Evolutionary conservation across 345 rosid genomes (phyloP).

Genomic region (Murraya koenigii): DNA sequence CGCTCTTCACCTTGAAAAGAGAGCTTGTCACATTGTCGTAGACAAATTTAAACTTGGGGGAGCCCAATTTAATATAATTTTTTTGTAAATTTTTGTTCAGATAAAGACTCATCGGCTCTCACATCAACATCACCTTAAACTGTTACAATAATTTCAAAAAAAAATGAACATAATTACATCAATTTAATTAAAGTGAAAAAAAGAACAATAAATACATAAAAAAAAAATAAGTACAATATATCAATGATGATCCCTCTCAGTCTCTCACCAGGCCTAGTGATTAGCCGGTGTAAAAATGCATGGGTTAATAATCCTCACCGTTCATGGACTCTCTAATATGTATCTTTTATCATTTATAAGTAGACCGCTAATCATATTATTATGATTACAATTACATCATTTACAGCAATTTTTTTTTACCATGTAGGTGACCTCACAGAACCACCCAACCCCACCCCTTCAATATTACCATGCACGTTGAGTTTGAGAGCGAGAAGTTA

Average conservation of each 20-base stretch:
- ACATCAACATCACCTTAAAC: background rate
- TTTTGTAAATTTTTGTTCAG: background rate
- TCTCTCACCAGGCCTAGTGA: slow-evolving; percentile 15
- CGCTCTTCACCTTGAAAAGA: background rate
- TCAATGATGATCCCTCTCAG: too few relatives aligned
- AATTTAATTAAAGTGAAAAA: background rate
- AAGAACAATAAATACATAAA: background rate
- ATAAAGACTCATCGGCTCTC: background rate
- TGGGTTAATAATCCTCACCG: slow-evolving; percentile 13
- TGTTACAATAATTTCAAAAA: background rate
- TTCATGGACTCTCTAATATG: slow-evolving; percentile 3
- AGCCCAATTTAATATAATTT: background rate
- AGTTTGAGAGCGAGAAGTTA: slow-evolving; percentile 15
- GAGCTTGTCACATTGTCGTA: slow-evolving; percentile 1
- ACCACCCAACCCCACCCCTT: background rate
- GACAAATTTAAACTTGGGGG: slow-evolving; percentile 11
- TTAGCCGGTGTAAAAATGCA: slow-evolving; percentile 23
- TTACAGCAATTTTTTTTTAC: slow-evolving; percentile 21
- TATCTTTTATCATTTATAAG: background rate
- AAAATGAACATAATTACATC: background rate
- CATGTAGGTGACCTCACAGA: background rate
- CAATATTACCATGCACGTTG: background rate
- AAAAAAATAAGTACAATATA: background rate
- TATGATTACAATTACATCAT: slow-evolving; percentile 13
- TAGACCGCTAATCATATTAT: slow-evolving; percentile 14